phyloP scores from a whole-genome alignment of 225 moss, liverwort and hornwort species.

The Anthoceros angustus region DNA sequence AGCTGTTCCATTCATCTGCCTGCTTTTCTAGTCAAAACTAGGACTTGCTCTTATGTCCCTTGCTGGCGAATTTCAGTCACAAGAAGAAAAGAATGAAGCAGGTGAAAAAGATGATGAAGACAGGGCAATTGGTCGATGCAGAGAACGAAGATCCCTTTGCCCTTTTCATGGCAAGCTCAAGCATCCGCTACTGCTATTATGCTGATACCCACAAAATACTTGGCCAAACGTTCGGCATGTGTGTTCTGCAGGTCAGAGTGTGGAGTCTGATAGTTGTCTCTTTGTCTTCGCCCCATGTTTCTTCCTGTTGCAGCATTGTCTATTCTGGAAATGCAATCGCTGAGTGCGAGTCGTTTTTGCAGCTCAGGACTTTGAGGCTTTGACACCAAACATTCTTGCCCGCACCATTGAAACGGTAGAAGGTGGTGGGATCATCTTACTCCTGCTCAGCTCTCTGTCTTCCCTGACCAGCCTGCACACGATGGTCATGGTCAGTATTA shows the following conservation, averaged over 20 bases:
- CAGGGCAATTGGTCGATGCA: constrained; percentile 65
- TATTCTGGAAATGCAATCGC: constrained; percentile 8
- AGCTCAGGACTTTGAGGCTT: constrained; percentile 91
- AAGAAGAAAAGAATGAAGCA: constrained; percentile 97
- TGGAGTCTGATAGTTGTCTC: neutral
- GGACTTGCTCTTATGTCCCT: neutral
- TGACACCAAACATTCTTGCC: constrained; percentile 82
- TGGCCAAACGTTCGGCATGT: constrained; percentile 96
- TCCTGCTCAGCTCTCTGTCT: constrained; percentile 68
- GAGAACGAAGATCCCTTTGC: constrained; percentile 92
- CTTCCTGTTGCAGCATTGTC: neutral
- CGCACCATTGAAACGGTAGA: constrained; percentile 91
- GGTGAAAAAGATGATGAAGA: constrained; percentile 96
- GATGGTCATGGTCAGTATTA: constrained; percentile 50
- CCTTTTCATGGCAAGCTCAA: constrained; percentile 83
- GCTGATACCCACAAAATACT: constrained; percentile 89
- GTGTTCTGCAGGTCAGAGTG: constrained; percentile 69
- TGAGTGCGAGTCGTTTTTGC: constrained; percentile 17
- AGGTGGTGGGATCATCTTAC: constrained; percentile 79
- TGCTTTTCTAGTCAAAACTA: neutral
- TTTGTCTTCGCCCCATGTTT: neutral
- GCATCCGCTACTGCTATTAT: constrained; percentile 91
- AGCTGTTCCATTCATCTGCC: neutral
- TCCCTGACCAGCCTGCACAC: constrained; percentile 86
- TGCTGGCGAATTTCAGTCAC: constrained; percentile 41